Evolutionary conservation across 1,284 basidiomycete species (phyloP), one percentile per base, ranked within the genome.

Genomic region (Gymnopus androsaceus): DNA sequence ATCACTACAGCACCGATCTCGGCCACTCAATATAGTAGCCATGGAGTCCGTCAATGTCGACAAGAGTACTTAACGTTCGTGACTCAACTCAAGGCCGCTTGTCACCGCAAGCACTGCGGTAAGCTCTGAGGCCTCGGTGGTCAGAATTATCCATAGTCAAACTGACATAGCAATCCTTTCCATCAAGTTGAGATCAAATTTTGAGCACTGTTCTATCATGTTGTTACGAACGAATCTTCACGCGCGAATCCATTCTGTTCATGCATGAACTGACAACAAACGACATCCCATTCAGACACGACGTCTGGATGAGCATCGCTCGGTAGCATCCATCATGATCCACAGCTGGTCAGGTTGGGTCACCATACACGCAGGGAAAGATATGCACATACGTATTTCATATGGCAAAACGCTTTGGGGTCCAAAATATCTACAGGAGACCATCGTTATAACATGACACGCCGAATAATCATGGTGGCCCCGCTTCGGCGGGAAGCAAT

Each of bases 311-410:
- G 25, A 9, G 37, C 54, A 55, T 54, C 45, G 53, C 53, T 31
- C 37, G 45, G 46, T 54, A n/a, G 38, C 52, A 54, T 31, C 25
- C 36, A 54, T 54, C 53, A 48, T 30, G 45, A 48, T 27, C 33
- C 23, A 38, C 42, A 23, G 23, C 17, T 21, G 37, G 41, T 45
- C 51, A 47, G 23, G 23, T 25, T 54, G 34, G 47, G 44, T 52
- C 38, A 46, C 52, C 45, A 46, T 54, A n/a, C 31, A 54, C 25
- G 41, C 41, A 42, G 23, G 25, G 8, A 36, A 31, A 48, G 31
- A 34, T 46, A 27, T 34, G 17, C 17, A 38, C 41, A 34, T 46
- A 27, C 44, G 17, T 28, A 38, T 48, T 50, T 55, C 53, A 49
- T 55, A 55, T 47, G 36, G 52, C 14, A 46, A 33, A 37, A 45